Evolutionary conservation across 176 grass and related monocot genomes (phyloP), one percentile per base, ranked within the genome.

Genomic region (Tillandsia fasciculata): DNA sequence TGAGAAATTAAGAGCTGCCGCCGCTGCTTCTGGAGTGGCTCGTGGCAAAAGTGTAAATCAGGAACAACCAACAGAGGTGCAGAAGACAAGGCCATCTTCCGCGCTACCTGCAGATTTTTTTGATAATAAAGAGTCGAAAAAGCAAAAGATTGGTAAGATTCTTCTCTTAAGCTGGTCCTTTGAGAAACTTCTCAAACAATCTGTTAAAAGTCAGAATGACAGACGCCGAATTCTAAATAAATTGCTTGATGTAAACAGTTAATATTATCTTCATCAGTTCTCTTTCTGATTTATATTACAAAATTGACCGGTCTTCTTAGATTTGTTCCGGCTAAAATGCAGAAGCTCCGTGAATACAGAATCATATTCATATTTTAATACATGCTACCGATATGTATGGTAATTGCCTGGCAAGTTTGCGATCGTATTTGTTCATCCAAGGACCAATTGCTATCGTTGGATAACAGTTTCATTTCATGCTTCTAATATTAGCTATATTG

Each of bases 91-190:
- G 73, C 23, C 52, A 2, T 42, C 82, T 67, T 93, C 89, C 58
- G 73, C 84, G n/a, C 66, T 88, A 63, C 90, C 84, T 85, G 70
- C 69, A 65, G 80, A 80, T 48, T 90, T 99, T 73, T 99, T 99
- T 79, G 94, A 99, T 68, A 90, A 75, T 9, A 85, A 99, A 63
- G 83, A 82, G 53, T 23, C 59, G 49, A 90, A 93, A 72, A 86
- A 76, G 76, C 65, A 77, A 70, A 92, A 52, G 72, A 84, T 68
- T 70, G 95, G 95, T 94, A 73, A 77, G 76, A 75, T 66, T 75
- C 12, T 4, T 65, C 8, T 33, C 26, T 27, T 56, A n/a, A 50
- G 29, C 54, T 78, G 56, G 56, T 61, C 56, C 15, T 17, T 61
- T 42, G 17, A 18, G 56, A 9, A 61, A 23, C 22, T 9, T 59